Evolutionary conservation across 2,329 filamentous ascomycete genomes (phyloP).

Genomic region (Penicillium sp.): DNA sequence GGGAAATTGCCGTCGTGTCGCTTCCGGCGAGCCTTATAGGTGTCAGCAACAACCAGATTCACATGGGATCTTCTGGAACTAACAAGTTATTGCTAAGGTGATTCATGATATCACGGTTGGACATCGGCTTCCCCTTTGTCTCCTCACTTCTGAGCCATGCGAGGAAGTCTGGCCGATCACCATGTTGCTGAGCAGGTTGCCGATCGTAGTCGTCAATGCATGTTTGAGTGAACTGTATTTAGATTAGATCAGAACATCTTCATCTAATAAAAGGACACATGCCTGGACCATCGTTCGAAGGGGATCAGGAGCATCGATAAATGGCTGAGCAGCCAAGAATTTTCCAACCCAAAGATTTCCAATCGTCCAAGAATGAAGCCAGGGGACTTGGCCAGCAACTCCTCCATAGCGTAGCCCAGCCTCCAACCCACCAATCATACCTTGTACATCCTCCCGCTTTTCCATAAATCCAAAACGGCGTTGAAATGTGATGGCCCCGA

Average conservation of each 20-base stretch:
- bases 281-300: constrained; percentile 8
- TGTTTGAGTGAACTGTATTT: constrained; percentile 32
- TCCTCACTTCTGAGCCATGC: constrained; percentile 10
- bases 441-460: constrained; percentile 71
- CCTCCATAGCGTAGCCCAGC: constrained; percentile 5
- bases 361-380: constrained; percentile 65
- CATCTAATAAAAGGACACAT: constrained; percentile 8
- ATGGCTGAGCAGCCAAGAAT: constrained; percentile 4
- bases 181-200: constrained; percentile 52
- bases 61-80: neutral
- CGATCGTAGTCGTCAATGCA: constrained; percentile 62
- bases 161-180: constrained; percentile 8
- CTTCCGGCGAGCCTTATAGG: constrained; percentile 64
- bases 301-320: constrained; percentile 1
- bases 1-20: constrained; percentile 74
- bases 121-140: constrained; percentile 10
- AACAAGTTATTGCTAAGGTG: constrained; percentile 15
- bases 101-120: constrained; percentile 13
- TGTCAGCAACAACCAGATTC: neutral
- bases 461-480: constrained; percentile 76
- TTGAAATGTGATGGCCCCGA: constrained; percentile 74
- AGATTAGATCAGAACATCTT: constrained; percentile 13
- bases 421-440: constrained; percentile 65
- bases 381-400: constrained; percentile 68
- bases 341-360: constrained; percentile 65